Base-by-base conservation (phyloP, 768 basidiomycete genomes). In the Auricularia cornea region DNA sequence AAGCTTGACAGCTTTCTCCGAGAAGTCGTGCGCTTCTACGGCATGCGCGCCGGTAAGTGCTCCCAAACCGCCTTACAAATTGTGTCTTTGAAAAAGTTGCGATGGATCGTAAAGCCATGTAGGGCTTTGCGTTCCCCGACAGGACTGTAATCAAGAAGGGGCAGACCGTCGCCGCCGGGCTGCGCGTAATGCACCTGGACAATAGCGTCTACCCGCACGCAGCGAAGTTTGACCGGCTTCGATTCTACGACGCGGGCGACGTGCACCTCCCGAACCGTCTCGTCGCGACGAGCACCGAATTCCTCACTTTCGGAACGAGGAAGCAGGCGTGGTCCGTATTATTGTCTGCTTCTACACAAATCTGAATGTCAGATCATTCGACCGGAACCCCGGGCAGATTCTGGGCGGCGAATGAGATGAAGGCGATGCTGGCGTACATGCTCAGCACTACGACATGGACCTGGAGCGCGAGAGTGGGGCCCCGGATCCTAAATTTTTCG, bases 1-100 rank as follows among this genome's bases (percentile, higher is more conserved):
- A 76, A 77, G 63, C 60, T 81, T 18, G 80, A 81, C 62, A 82
- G 80, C 63, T 80, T 81, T 65, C 62, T 81, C 23, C 75, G 76
- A 33, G 81, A 81, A 62, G 76, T 74, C 3, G 71, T 74, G 61
- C 71, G 77, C 3, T 63, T 72, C 29, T 70, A 69, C 16, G 75
- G 76, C 2, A 63, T 70, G 28, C 68, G 65, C 20, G 62, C 66
- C 23, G 32, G 77, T 78, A 66, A 12, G 70, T 52, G n/a, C n/a
- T n/a, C n/a, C 12, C 14, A 14, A n/a, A n/a, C n/a, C n/a, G n/a
- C n/a, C n/a, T 8, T 44, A 54, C 31, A 14, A 35, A 2, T 35
- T 14, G 35, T n/a, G n/a, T n/a, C n/a, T n/a, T n/a, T n/a, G n/a
- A n/a, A n/a, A 35, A 8, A 38, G 35, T 38, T 6, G 62, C 67